Evolutionary conservation across 345 rosid species (phyloP).

Genomic region (Punica granatum): DNA sequence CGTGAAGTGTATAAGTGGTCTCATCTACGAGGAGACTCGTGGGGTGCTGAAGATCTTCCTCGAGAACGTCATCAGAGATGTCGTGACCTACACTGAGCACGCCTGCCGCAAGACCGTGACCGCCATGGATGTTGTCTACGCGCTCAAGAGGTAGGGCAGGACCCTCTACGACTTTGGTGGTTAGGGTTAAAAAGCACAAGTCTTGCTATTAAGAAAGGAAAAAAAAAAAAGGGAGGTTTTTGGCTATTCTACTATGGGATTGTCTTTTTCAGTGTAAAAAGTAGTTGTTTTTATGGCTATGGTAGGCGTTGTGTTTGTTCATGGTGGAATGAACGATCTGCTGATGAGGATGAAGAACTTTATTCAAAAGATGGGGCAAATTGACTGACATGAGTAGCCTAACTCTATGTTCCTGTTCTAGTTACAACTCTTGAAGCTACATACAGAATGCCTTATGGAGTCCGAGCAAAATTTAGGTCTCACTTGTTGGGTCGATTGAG

Average conservation of each 20-base stretch:
- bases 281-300: no score
- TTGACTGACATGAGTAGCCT: background rate
- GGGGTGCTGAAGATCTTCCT: no score
- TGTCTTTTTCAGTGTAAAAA: no score
- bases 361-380: background rate
- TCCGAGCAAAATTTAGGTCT: background rate
- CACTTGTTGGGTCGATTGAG: background rate
- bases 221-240: no score
- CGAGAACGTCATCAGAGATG: no score
- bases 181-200: constrained; percentile 7
- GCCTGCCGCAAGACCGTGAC: constrained; percentile 28
- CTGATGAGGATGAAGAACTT: background rate
- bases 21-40: no score
- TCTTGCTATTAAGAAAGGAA: constrained; percentile 16
- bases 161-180: no score
- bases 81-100: no score
- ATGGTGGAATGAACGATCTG: background rate
- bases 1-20: constrained; percentile 28
- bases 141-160: constrained; percentile 19
- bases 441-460: background rate
- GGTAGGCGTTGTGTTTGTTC: no score
- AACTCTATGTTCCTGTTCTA: background rate
- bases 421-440: background rate
- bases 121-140: constrained; percentile 17
- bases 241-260: no score